A percentile compares a stretch with the other conserved stretches of the same genome.
These are phyloP conservation scores for Xerophyta viscosa DNA, from an alignment of 106 monocot genomes.

Conservation along the genomic window DNA sequence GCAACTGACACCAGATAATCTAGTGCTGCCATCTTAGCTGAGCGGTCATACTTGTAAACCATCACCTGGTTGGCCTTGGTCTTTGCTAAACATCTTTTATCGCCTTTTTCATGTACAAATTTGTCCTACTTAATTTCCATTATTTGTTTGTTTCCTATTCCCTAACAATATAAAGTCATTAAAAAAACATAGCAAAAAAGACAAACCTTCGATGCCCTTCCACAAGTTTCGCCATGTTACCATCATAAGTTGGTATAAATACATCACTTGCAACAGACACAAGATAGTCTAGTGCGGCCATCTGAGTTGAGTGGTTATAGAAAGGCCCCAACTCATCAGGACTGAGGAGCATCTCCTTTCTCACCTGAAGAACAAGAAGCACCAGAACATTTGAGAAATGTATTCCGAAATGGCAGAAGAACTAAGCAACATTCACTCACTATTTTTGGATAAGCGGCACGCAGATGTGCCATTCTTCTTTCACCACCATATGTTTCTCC, in stretches of 20 bases:
- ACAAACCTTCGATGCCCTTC: slow-evolving; percentile 86
- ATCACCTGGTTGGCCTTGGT: too few relatives aligned
- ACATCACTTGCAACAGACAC: slow-evolving; percentile 80
- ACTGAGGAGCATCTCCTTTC: slow-evolving; percentile 79
- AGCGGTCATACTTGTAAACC: slow-evolving; percentile 72
- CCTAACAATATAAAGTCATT: background rate
- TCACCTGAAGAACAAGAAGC: slow-evolving; percentile 46
- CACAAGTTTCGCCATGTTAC: slow-evolving; percentile 95
- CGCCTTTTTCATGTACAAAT: too few relatives aligned
- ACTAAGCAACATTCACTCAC: slow-evolving; percentile 23
- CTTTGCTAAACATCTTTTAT: too few relatives aligned
- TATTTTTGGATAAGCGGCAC: slow-evolving; percentile 53
- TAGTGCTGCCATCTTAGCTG: slow-evolving; percentile 87
- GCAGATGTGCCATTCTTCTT: slow-evolving; percentile 49
- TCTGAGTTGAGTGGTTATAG: slow-evolving; percentile 77
- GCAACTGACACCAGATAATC: slow-evolving; percentile 83
- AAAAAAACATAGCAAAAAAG: background rate
- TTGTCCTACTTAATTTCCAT: too few relatives aligned
- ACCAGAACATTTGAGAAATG: background rate
- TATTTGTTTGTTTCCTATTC: background rate
- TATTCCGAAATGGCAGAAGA: background rate
- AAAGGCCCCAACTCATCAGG: slow-evolving; percentile 55
- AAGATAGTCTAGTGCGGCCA: slow-evolving; percentile 90
- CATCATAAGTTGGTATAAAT: slow-evolving; percentile 90
- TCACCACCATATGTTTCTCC: slow-evolving; percentile 92